Evolutionary conservation across 1,284 basidiomycete genomes (phyloP), one percentile per base, ranked within the genome.

Genomic region (Ustilago xerochloae): DNA sequence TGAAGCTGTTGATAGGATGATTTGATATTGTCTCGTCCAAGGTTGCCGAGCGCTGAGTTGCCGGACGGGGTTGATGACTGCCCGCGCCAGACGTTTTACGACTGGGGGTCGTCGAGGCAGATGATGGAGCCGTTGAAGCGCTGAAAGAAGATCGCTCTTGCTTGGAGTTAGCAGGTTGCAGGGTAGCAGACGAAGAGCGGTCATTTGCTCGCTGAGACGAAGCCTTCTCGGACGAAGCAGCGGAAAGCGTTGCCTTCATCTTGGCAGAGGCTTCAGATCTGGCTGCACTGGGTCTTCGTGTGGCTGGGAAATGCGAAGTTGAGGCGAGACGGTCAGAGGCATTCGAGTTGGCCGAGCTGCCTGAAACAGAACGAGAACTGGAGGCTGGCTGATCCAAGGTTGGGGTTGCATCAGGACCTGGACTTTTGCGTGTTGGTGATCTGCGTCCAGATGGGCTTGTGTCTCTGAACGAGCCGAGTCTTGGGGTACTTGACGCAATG

Each of bases 261-360:
- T 75, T 75, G 35, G 66, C 66, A 3, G 65, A 65, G 18, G 71
- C 71, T 51, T 75, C 71, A 7, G 57, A 63, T 29, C 71, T 61
- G 2, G 71, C 71, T 33, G 56, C 48, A 26, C 70, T 73, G 9
- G 39, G 70, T 36, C 57, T 66, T 22, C 70, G 64, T 6, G 64
- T 30, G 6, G 48, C 16, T 13, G 48, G 39, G 12, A 39, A 18
- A 18, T 56, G 30, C 6, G 62, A 39, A 3, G 32, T 24, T 3
- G 63, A 55, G 5, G 59, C 32, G 16, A 67, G 53, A 38, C 53
- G 54, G 18, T 67, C 54, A 18, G 51, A 39, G 2, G 16, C 38
- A 18, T 48, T 43, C 15, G 65, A 57, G 12, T 15, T 46, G 16
- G 49, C 8, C 13, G 55, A 68, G 51, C 51, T 52, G 41, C 29